These are phyloP conservation scores for Aleurites moluccanus DNA, from an alignment of 441 rosid genomes.

Conservation along the genomic window DNA sequence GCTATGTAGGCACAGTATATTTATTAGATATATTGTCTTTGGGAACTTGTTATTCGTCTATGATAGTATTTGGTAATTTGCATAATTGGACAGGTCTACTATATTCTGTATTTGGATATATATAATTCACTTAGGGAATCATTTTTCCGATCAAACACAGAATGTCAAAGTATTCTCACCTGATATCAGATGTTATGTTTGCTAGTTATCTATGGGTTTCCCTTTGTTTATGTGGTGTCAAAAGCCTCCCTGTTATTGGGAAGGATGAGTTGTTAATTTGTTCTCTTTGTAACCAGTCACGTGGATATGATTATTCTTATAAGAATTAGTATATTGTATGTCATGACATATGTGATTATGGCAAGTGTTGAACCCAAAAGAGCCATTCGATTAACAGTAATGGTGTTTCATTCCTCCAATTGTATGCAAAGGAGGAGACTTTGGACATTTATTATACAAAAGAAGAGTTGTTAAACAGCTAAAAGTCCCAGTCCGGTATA, in stretches of 20 bases:
- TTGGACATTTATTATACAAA: too few relatives aligned
- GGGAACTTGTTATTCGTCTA: constrained; percentile 16
- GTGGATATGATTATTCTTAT: too few relatives aligned
- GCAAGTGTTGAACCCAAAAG: too few relatives aligned
- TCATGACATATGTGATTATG: too few relatives aligned
- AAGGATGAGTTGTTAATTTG: background rate
- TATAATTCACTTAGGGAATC: constrained; percentile 21
- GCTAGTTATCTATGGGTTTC: too few relatives aligned
- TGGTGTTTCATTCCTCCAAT: too few relatives aligned
- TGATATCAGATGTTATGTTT: background rate
- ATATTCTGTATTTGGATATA: constrained; percentile 13
- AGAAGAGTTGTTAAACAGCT: too few relatives aligned
- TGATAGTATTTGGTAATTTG: constrained; percentile 26
- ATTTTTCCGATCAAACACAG: background rate
- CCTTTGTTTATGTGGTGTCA: background rate
- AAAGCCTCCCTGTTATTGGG: background rate
- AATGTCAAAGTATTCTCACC: background rate
- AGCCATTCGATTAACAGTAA: too few relatives aligned
- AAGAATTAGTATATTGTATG: too few relatives aligned
- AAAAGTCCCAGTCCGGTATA: too few relatives aligned
- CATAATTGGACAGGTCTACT: constrained; percentile 10
- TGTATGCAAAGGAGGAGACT: too few relatives aligned
- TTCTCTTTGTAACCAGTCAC: too few relatives aligned
- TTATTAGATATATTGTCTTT: constrained; percentile 13
- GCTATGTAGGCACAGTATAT: constrained; percentile 20